A percentile compares a stretch with the other conserved stretches of the same genome.
phyloP scores from a whole-genome alignment of 805 yeast genomes.

The Peterozyma toletana region DNA sequence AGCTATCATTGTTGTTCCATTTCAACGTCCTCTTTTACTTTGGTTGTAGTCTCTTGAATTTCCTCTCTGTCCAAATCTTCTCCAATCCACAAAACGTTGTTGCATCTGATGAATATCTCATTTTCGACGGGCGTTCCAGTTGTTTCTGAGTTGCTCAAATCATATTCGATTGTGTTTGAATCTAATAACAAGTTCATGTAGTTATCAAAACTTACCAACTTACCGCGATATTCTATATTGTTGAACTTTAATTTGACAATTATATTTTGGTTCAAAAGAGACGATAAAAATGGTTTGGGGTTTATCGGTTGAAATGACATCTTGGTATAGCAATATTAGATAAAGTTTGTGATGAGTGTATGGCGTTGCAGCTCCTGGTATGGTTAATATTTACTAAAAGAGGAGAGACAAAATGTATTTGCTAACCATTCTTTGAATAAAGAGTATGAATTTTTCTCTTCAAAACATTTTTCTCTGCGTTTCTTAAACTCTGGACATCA shows the following conservation, averaged over 20 bases:
- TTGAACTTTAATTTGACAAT: conserved; percentile 86
- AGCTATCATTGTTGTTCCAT: not conserved
- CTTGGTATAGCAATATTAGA: too few relatives aligned
- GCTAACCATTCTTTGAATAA: too few relatives aligned
- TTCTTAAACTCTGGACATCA: too few relatives aligned
- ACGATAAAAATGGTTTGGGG: conserved; percentile 85
- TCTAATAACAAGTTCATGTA: conserved; percentile 85
- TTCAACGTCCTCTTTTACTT: conserved; percentile 9
- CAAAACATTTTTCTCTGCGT: too few relatives aligned
- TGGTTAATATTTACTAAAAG: too few relatives aligned
- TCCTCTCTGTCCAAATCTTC: conserved; percentile 21
- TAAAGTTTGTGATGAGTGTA: too few relatives aligned
- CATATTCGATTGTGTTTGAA: conserved; percentile 38
- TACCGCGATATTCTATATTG: conserved; percentile 80
- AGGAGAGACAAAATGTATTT: too few relatives aligned
- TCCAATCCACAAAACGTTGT: conserved; percentile 77
- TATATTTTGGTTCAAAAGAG: conserved; percentile 64
- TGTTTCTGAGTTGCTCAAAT: conserved; percentile 42
- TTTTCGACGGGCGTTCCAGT: conserved; percentile 17
- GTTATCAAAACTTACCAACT: conserved; percentile 71
- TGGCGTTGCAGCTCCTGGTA: too few relatives aligned
- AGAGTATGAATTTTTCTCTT: too few relatives aligned
- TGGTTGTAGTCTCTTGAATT: conserved; percentile 9
- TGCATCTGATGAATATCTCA: conserved; percentile 84
- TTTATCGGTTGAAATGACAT: conserved; percentile 59